Evolutionary conservation across 208 protist genomes (phyloP), one percentile per base, ranked within the genome.

Genomic region (Leptomonas seymouri): DNA sequence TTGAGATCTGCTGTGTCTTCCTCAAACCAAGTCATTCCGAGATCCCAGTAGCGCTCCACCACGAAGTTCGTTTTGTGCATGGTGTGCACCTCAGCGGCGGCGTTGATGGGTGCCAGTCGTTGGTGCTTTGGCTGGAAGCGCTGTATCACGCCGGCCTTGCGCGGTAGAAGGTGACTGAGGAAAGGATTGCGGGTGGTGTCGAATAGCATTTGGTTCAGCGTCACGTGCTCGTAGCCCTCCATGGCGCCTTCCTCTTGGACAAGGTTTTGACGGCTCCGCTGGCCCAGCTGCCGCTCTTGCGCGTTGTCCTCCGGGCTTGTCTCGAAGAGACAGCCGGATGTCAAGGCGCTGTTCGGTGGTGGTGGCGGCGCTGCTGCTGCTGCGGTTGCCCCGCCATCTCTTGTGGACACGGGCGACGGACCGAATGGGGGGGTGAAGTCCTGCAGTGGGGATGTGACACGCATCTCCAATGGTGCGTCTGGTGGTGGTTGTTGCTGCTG

Each of bases 21-120:
- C 58, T 86, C 81, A 55, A 85, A 82, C 69, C 78, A 85, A n/a
- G 80, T 80, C 70, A 90, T 83, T 56, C 71, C 74, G 3, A 34
- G 61, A 41, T 95, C 82, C 90, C 87, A 93, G 74, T 92, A 93
- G 8, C 87, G 85, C 64, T 92, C 85, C 28, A 95, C 87, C 45
- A 85, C 60, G 74, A 84, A 91, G 57, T 84, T 66, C 0, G 78
- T 76, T n/a, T 66, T 27, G 45, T 86, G 72, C 67, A 93, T 84
- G 15, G 51, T 64, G 27, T 64, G 44, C 57, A 95, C 74, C 59
- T 89, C 87, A 12, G 65, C 69, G 2, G 80, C 80, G 12, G 82
- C 77, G 51, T 93, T 64, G 39, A 95, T 84, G 15, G 49, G 53
- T 28, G 82, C 74, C 8, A 93, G 74, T 14, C 76, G 86, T 60